phyloP scores from a whole-genome alignment of 768 basidiomycete genomes.

The Fomitopsis serialis region DNA sequence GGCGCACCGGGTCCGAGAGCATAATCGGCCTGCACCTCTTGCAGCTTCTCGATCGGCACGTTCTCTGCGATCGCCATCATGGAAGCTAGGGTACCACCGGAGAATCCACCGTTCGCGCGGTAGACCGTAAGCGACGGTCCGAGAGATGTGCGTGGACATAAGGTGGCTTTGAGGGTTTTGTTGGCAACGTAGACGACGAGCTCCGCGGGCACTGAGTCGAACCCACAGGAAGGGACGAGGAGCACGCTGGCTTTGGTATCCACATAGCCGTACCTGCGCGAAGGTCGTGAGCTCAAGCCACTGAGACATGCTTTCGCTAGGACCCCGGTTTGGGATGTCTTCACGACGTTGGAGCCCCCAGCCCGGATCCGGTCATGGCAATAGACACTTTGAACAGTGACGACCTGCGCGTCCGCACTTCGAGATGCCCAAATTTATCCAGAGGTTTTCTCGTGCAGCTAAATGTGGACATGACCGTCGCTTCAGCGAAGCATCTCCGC shows the following conservation, averaged over 20 bases:
- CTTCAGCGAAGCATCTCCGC: too few relatives aligned
- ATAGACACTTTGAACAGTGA: too few relatives aligned
- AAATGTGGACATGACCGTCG: too few relatives aligned
- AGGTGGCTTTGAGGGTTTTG: conserved; percentile 53
- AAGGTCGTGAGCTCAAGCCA: too few relatives aligned
- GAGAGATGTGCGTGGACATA: conserved; percentile 31
- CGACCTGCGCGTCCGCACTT: too few relatives aligned
- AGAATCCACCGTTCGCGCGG: conserved; percentile 41
- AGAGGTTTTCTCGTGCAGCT: too few relatives aligned
- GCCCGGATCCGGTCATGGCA: too few relatives aligned
- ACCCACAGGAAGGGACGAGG: conserved; percentile 74
- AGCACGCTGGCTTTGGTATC: conserved; percentile 68
- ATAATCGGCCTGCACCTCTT: conserved; percentile 30
- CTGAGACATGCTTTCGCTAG: too few relatives aligned
- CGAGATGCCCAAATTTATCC: too few relatives aligned
- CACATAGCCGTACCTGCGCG: conserved; percentile 57
- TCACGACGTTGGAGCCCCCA: background rate
- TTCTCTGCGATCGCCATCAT: conserved; percentile 28
- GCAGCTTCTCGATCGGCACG: conserved; percentile 24
- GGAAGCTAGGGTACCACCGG: conserved; percentile 57
- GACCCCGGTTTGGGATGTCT: too few relatives aligned
- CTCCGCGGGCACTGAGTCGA: conserved; percentile 79
- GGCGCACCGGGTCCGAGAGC: conserved; percentile 39
- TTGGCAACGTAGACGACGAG: conserved; percentile 62
- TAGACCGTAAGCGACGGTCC: conserved; percentile 56